Percentiles rank a stretch among this genome's conserved stretches.
phyloP scores from a whole-genome alignment of 176 grass and related monocot species.

The Paspalum vaginatum region DNA sequence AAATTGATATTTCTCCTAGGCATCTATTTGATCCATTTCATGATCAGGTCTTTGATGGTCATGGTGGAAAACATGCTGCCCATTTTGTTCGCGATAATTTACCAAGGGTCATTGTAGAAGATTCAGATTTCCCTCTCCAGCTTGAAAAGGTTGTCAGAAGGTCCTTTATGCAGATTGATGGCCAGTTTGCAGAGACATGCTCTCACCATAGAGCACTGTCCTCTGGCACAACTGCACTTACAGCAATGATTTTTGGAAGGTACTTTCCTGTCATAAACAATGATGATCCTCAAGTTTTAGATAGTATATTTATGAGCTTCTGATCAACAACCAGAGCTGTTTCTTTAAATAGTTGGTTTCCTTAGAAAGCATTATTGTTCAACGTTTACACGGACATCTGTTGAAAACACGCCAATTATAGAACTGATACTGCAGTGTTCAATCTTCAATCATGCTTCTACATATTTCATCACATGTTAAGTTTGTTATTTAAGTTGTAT shows the following conservation, averaged over 20 bases:
- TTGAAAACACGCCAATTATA: background rate
- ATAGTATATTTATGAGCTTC: constrained; percentile 16
- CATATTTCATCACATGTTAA: background rate
- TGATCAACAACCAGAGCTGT: background rate
- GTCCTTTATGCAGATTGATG: constrained; percentile 83
- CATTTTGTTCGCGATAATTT: constrained; percentile 85
- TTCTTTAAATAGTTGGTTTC: background rate
- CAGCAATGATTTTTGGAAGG: constrained; percentile 94
- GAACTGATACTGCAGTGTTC: constrained; percentile 1
- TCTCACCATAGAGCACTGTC: constrained; percentile 49
- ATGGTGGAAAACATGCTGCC: constrained; percentile 93
- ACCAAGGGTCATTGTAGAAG: constrained; percentile 86
- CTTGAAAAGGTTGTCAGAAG: constrained; percentile 79
- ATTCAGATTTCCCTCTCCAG: constrained; percentile 85
- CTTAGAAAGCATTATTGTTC: background rate
- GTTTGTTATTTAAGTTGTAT: background rate
- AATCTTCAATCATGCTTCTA: background rate
- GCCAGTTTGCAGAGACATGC: constrained; percentile 69
- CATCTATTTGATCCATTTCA: constrained; percentile 21
- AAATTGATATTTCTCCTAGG: background rate
- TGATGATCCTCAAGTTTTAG: background rate
- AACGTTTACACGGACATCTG: background rate
- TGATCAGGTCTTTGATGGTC: constrained; percentile 90
- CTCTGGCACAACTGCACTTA: constrained; percentile 89
- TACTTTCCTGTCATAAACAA: constrained; percentile 31